phyloP scores from a whole-genome alignment of 2,329 filamentous ascomycete species.

The Periconia sp. region DNA sequence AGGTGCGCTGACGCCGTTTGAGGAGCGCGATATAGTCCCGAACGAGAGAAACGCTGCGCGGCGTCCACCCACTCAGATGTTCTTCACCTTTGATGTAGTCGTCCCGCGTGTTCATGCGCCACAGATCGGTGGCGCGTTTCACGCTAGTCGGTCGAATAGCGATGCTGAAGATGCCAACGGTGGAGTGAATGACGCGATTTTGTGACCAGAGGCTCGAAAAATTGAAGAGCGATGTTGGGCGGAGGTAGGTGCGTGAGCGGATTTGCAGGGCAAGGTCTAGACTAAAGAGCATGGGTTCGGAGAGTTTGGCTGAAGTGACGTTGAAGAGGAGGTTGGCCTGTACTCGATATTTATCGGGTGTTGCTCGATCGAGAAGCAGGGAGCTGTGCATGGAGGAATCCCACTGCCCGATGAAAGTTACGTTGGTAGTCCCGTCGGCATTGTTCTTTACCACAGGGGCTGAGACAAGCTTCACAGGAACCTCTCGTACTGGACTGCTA shows the following conservation, averaged over 20 bases:
- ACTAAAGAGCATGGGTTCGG: conserved; percentile 85
- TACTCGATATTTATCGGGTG: conserved; percentile 88
- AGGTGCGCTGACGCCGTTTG: conserved; percentile 71
- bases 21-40: conserved; percentile 78
- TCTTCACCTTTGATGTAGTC: conserved; percentile 98
- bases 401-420: conserved; percentile 91
- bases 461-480: conserved; percentile 74
- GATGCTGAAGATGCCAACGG: conserved; percentile 82
- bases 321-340: conserved; percentile 89
- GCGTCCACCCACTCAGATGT: conserved; percentile 78
- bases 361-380: conserved; percentile 88
- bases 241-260: conserved; percentile 77
- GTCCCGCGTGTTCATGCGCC: conserved; percentile 92
- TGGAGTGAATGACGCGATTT: conserved; percentile 82
- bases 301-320: conserved; percentile 76
- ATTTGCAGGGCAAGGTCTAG: conserved; percentile 82
- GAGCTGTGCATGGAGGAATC: conserved; percentile 93
- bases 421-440: conserved; percentile 83
- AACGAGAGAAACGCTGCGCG: conserved; percentile 87
- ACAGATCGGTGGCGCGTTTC: conserved; percentile 88
- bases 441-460: conserved; percentile 81
- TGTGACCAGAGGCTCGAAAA: conserved; percentile 72
- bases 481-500: conserved; percentile 66
- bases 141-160: conserved; percentile 85
- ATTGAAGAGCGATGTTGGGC: conserved; percentile 79